Evolutionary conservation across 352 stramenopile genomes (phyloP), one percentile per base, ranked within the genome.

Genomic region (Pelagophyceae sp.): DNA sequence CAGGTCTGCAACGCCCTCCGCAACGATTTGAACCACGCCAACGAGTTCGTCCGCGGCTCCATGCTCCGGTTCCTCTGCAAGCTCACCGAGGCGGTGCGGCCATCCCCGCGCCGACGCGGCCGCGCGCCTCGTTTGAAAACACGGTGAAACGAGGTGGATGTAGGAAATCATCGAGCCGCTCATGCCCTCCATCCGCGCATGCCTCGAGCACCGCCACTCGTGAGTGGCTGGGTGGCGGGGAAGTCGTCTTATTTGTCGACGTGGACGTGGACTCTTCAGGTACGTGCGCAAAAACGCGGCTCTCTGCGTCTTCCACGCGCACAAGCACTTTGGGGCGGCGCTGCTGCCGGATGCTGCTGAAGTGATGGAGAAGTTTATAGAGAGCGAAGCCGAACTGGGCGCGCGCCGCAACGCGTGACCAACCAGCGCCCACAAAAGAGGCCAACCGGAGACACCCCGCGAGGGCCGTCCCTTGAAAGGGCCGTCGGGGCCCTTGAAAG

Each of bases 11-110:
- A 99, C 80, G 96, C 96, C 17, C 87, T 99, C 60, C 91, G 98
- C 79, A 99, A 99, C 83, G 96, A 99, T 85, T 83, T 99, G 60
- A 99, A 98, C 82, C 96, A 99, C 86, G 94, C 97, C 63, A 99
- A 99, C 84, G 96, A 99, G 87, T 99, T 96, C 85, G 97, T 99
- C 65, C 94, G 96, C 65, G 97, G 96, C 77, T 98, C 89, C 78
- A 99, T 98, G 90, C 88, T 99, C 70, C 90, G 96, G 32, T 99
- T 99, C 80, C 86, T 99, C 38, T 99, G 96, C 85, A 99, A 98
- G 85, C 92, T 99, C 79, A 97, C 97, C 78, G 96, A 99, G 80
- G 91, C 93, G 76, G n/a, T n/a, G n/a, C n/a, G n/a, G n/a, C n/a
- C n/a, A n/a, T n/a, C n/a, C n/a, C n/a, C n/a, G n/a, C n/a, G n/a